Conservation (phyloP, 192 early-diverging fungal species). For the Linnemannia zychae region DNA sequence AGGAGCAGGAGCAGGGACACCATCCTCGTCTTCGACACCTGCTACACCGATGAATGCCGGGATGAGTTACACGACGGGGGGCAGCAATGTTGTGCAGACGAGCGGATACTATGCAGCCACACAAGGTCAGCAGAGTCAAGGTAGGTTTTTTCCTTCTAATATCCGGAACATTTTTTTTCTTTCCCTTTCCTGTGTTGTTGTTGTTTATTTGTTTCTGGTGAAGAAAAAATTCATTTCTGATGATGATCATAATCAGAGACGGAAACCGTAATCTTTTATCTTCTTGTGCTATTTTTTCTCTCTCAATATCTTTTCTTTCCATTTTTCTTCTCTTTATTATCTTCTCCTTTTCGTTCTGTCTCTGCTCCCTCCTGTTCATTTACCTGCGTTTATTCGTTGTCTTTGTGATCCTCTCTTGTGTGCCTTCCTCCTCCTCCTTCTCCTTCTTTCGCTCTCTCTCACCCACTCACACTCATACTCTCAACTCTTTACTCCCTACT, state of each 20-base stretch:
- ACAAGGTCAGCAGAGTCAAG: not conserved
- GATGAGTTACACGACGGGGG: not conserved
- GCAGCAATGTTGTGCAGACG: not conserved
- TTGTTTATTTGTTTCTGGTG: not conserved
- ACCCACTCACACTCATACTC: not conserved
- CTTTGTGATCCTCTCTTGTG: not conserved
- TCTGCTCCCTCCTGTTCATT: not conserved
- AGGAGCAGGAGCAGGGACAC: not conserved
- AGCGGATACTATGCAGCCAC: not conserved
- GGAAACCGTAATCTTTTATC: slow-evolving; percentile 5
- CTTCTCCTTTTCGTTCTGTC: not conserved
- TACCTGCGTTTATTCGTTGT: not conserved
- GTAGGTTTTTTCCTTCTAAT: not conserved
- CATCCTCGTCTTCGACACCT: not conserved
- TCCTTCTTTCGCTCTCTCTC: not conserved
- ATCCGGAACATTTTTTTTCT: not conserved
- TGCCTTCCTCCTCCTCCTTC: not conserved
- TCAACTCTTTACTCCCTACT: not conserved
- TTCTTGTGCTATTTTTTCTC: not conserved
- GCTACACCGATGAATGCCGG: slow-evolving; percentile 20
- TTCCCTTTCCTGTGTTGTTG: not conserved
- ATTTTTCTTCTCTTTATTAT: not conserved
- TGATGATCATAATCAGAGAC: not conserved
- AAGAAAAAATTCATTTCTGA: not conserved
- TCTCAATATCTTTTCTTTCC: not conserved